These are phyloP conservation scores for Arthrobotrys entomopaga DNA, from an alignment of 2,329 filamentous ascomycete species.

Conservation along the genomic window DNA sequence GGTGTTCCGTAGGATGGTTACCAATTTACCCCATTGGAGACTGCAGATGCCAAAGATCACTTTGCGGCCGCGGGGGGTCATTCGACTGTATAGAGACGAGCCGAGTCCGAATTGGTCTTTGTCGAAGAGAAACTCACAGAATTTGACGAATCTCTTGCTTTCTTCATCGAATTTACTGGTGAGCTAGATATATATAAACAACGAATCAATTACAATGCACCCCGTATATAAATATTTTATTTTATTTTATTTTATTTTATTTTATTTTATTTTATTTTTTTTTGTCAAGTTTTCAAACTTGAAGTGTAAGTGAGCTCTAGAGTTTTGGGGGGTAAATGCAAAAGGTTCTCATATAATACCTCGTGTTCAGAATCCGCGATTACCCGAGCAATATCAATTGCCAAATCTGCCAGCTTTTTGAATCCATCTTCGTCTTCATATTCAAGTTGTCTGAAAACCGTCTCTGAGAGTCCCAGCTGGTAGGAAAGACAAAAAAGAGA, in stretches of 20 bases:
- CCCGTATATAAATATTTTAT: no score
- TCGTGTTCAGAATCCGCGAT: slow-evolving; percentile 3
- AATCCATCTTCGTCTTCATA: slow-evolving; percentile 13
- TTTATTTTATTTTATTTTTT: not conserved
- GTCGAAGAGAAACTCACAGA: slow-evolving; percentile 5
- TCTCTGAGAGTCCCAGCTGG: not conserved
- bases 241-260: not conserved
- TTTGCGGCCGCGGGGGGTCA: not conserved
- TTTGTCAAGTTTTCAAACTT: not conserved
- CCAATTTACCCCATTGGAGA: slow-evolving; percentile 15
- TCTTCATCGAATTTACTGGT: slow-evolving; percentile 2
- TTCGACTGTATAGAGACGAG: slow-evolving; percentile 1
- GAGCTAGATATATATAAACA: not conserved
- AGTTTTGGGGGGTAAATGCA: no score
- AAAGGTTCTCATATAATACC: no score
- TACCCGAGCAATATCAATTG: not conserved
- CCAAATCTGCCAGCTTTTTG: slow-evolving; percentile 9
- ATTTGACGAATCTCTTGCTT: not conserved
- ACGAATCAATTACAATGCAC: no score
- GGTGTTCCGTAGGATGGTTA: not conserved
- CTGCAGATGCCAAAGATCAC: slow-evolving; percentile 2
- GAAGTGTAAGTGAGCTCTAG: not conserved
- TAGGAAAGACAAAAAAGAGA: slow-evolving; percentile 21
- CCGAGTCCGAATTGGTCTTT: not conserved
- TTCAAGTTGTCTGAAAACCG: slow-evolving; percentile 3